A percentile compares a stretch with the other conserved stretches of the same genome.
Conservation (phyloP, 805 yeast species). For the Tetrapisispora fleetii region DNA sequence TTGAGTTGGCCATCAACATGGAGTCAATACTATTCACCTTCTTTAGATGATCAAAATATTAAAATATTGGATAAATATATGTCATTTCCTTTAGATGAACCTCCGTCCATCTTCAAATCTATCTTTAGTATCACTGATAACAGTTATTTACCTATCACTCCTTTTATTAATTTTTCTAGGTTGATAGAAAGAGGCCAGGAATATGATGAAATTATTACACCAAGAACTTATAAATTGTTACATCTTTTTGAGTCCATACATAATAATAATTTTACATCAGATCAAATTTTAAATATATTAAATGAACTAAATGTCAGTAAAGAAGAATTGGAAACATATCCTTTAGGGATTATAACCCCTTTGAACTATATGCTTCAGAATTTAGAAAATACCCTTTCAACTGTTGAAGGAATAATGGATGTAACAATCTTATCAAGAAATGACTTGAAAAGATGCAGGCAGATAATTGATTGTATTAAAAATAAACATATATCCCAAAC, state of each 20-base stretch:
- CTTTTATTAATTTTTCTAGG: slow-evolving; percentile 58
- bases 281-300: slow-evolving; percentile 52
- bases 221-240: slow-evolving; percentile 51
- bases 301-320: slow-evolving; percentile 44
- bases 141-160: slow-evolving; percentile 26
- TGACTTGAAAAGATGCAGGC: slow-evolving; percentile 38
- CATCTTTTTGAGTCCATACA: slow-evolving; percentile 54
- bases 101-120: slow-evolving; percentile 33
- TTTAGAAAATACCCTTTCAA: slow-evolving; percentile 44
- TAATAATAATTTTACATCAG: slow-evolving; percentile 41
- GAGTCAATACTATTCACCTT: slow-evolving; percentile 41
- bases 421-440: slow-evolving; percentile 56
- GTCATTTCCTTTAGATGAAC: slow-evolving; percentile 27
- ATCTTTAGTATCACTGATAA: slow-evolving; percentile 30
- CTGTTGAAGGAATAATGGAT: slow-evolving; percentile 37
- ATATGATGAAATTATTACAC: slow-evolving; percentile 52
- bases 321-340: slow-evolving; percentile 54
- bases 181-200: slow-evolving; percentile 47
- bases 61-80: slow-evolving; percentile 1
- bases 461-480: slow-evolving; percentile 2
- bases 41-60: neutral
- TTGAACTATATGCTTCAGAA: slow-evolving; percentile 48
- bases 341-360: slow-evolving; percentile 62
- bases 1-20: slow-evolving; percentile 68
- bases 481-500: neutral